These are phyloP conservation scores for Metarhizium robertsii DNA, from an alignment of 2,329 filamentous ascomycete genomes.

Conservation along the genomic window DNA sequence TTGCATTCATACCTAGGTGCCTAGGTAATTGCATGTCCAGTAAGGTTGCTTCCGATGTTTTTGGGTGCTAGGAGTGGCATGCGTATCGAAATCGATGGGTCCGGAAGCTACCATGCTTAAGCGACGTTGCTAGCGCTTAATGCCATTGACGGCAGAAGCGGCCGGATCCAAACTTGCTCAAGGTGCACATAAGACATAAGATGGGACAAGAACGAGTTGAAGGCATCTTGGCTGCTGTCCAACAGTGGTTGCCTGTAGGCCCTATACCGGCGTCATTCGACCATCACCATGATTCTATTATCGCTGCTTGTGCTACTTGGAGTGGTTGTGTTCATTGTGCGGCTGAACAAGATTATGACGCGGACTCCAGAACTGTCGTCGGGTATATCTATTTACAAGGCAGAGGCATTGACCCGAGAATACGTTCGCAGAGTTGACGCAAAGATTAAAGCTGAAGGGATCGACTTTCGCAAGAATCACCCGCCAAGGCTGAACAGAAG, in stretches of 20 bases:
- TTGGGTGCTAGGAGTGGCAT: too few relatives aligned
- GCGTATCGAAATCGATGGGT: too few relatives aligned
- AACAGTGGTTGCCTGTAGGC: neutral
- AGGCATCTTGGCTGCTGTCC: neutral
- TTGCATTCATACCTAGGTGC: too few relatives aligned
- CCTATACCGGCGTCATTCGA: neutral
- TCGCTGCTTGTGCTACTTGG: constrained; percentile 9
- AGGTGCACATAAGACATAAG: too few relatives aligned
- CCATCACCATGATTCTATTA: neutral
- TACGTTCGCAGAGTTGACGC: constrained; percentile 25
- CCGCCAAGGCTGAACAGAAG: constrained; percentile 31
- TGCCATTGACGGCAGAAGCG: too few relatives aligned
- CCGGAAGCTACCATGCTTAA: neutral
- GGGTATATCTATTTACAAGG: constrained; percentile 20
- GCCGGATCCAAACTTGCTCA: too few relatives aligned
- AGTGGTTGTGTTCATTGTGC: constrained; percentile 16
- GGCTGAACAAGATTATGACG: constrained; percentile 27
- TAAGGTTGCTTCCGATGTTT: too few relatives aligned
- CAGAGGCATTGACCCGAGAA: constrained; percentile 25
- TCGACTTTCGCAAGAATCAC: constrained; percentile 28
- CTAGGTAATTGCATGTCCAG: too few relatives aligned
- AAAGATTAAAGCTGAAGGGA: constrained; percentile 23
- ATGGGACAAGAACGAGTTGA: too few relatives aligned
- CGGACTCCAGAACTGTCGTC: constrained; percentile 20
- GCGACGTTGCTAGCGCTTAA: neutral